Base-by-base conservation (phyloP, 345 rosid species). In the Eucalyptus camaldulensis region DNA sequence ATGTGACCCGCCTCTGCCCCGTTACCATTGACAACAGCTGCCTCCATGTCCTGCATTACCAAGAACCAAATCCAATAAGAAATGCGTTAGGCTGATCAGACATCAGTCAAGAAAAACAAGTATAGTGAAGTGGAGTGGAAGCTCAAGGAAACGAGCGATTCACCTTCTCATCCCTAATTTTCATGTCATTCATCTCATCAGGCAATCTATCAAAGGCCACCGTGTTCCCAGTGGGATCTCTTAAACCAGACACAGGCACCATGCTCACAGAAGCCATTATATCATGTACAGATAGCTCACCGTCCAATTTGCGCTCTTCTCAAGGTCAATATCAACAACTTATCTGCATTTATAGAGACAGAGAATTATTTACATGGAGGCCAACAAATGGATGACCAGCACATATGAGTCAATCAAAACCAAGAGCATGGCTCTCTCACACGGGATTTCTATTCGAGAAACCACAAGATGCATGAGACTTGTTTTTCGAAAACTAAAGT, bases 131-230 rank as follows among this genome's bases (percentile, higher is more conserved):
- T 31, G 45, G 19, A 40, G 37, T 51, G 88, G 60, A 86, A 29
- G 87, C 67, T 31, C 19, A 53, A 10, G n/a, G 53, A n/a, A 40
- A 43, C 85, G 6, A 76, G 85, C 1, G 2, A 43, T 31, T 62
- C 90, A 96, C 99, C 95, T 95, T 96, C 87, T 96, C 99, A 88
- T 96, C 99, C 91, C 95, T 94, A 86, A 97, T 97, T 89, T 95
- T 97, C 99, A 97, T 96, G 91, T 94, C 96, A 86, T 96, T 97
- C 95, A 96, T 95, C 93, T 96, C 98, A 43, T 93, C 94, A 40
- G 99, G 99, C 91, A 97, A 92, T 91, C 92, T 95, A 94, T 96
- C 99, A 76, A 94, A 96, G 88, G 95, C 95, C 44, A 90, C 90
- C 45, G 92, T 62, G 89, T 95, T 93, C 87, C 93, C 95, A 88